Conservation (phyloP, 2,329 filamentous ascomycete species). For the Venturia pyrina region DNA sequence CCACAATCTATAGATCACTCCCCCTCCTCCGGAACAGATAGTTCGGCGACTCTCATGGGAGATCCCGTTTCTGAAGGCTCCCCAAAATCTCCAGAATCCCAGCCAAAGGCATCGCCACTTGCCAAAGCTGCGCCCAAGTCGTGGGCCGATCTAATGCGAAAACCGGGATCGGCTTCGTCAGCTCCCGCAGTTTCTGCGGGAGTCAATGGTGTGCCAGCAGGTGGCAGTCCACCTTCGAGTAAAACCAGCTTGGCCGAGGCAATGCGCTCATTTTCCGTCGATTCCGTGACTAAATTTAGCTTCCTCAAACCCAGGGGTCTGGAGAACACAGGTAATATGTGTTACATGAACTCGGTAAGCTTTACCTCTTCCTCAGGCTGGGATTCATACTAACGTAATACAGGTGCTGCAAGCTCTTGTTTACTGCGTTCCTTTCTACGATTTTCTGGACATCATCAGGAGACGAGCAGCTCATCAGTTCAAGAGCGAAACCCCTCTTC, state of each 20-base stretch:
- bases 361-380: neutral
- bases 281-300: constrained; percentile 54
- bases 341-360: constrained; percentile 98
- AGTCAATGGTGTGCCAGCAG: constrained; percentile 21
- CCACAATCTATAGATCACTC: neutral
- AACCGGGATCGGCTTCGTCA: constrained; percentile 30
- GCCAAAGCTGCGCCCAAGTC: constrained; percentile 37
- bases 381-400: constrained; percentile 24
- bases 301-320: constrained; percentile 90
- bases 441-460: constrained; percentile 80
- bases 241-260: constrained; percentile 66
- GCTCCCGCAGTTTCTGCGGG: constrained; percentile 15
- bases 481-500: constrained; percentile 85
- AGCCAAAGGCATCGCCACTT: constrained; percentile 34
- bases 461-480: constrained; percentile 81
- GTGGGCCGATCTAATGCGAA: constrained; percentile 59
- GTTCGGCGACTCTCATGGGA: neutral
- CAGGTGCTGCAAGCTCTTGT: constrained; percentile 92
- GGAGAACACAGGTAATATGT: constrained; percentile 97
- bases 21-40: neutral
- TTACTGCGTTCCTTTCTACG: constrained; percentile 89
- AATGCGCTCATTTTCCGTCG: constrained; percentile 61
- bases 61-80: neutral
- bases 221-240: constrained; percentile 33
- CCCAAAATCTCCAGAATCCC: neutral